Evolutionary conservation across 495 filamentous ascomycete species (phyloP), one percentile per base, ranked within the genome.

Genomic region (Xylaria cubensis): DNA sequence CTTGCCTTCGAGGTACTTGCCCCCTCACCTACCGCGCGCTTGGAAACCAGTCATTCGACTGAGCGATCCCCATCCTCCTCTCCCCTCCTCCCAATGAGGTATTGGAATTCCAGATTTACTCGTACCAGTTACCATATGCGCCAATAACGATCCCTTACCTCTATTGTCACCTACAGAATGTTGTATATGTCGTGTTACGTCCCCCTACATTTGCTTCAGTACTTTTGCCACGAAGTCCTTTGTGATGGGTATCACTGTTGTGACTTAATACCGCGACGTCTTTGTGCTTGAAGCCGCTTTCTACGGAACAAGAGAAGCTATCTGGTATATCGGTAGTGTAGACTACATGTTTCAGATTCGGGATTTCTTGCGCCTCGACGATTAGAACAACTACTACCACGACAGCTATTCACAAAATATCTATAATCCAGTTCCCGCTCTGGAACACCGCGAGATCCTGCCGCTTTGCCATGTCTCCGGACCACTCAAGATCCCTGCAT

Each of bases 401-500:
- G 9, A 55, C 32, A 21, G 12, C 34, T 61, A 61, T n/a, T 39
- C 53, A 32, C 29, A 56, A 32, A 4, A 56, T 15, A 64, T 21
- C 39, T 42, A 64, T 26, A 42, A 24, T 64, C 21, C 4, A 3
- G n/a, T 34, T 42, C 39, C 36, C 17, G 6, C 9, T 24, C 6
- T 44, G 26, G 21, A 39, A 42, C 19, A 44, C 39, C n/a, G 39
- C 61, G 39, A 64, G 59, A 36, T 19, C 51, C 36, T 21, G 36
- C 24, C 17, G 19, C 15, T 21, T 61, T 41, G 48, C 50, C 51
- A 56, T 66, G 62, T 39, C 42, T 55, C 42, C 55, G 39, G 51
- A 61, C 51, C 39, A 67, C 8, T 42, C 17, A 41, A 51, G 15
- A 67, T 26, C 70, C 58, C 64, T 73, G 42, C 67, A 65, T 62